Base-by-base conservation (phyloP, 805 yeast species). In the Kazachstania viticola region DNA sequence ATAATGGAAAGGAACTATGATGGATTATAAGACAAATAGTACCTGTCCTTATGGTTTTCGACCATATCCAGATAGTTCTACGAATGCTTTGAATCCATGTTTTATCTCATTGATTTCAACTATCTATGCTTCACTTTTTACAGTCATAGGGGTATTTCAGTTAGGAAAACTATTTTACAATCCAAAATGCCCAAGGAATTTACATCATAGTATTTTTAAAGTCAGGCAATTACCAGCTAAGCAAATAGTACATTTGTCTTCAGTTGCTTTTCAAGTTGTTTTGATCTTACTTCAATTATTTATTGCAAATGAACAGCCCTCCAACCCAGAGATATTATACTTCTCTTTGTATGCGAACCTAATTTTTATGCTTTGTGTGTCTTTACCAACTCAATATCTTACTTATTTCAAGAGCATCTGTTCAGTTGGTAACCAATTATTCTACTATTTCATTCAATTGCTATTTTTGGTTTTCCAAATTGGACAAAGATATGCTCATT, bases 21-120 rank as follows among this genome's bases (percentile, higher is more conserved):
- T n/a, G n/a, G n/a, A n/a, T n/a, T n/a, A n/a, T n/a, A n/a, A n/a
- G n/a, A n/a, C n/a, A n/a, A n/a, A n/a, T n/a, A n/a, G n/a, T n/a
- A n/a, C 22, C 7, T 23, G 25, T n/a, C 14, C 9, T n/a, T 44
- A 38, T 35, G 52, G 53, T 14, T 42, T 31, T 25, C 41, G 42
- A 18, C 64, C 64, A 4, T 45, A 64, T 18, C 49, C 55, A 9
- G 50, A 61, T 14, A 48, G 41, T 9, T 46, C 55, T 9, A 44
- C 48, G 4, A 48, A 64, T 45, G 53, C 54, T 9, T 36, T 65
- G 21, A 43, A 48, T 17, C 63, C 67, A 12, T 53, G 60, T 30
- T 55, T 55, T 33, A 22, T 55, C 5, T 44, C 58, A 3, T 15
- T 44, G 5, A 38, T 45, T 1, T 43, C 40, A 8, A 25, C 35